phyloP scores from a whole-genome alignment of 2,329 filamentous ascomycete genomes.

The Pseudocercospora ulei region DNA sequence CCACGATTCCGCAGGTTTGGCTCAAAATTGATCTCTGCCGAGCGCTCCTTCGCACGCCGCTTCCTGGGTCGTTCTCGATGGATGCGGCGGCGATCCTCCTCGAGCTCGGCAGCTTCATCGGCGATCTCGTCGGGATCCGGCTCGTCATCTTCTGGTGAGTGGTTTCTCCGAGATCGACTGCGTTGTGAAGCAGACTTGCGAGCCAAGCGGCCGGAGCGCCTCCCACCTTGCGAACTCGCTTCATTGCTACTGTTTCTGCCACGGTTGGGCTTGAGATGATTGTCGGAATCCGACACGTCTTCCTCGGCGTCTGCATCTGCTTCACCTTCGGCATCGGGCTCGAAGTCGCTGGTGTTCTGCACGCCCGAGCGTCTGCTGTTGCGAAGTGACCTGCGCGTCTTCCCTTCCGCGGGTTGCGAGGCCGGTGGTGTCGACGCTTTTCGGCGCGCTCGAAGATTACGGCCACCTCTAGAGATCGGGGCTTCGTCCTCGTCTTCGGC shows the following conservation, averaged over 20 bases:
- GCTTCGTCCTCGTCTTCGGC: slow-evolving; percentile 51
- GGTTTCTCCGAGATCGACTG: slow-evolving; percentile 38
- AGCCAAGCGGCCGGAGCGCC: slow-evolving; percentile 46
- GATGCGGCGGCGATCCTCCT: slow-evolving; percentile 42
- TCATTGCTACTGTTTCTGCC: slow-evolving; percentile 43
- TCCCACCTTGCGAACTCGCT: slow-evolving; percentile 33
- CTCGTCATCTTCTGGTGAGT: slow-evolving; percentile 43
- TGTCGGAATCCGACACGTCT: slow-evolving; percentile 44
- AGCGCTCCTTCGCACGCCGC: slow-evolving; percentile 23
- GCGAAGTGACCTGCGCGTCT: slow-evolving; percentile 37
- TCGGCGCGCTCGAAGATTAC: slow-evolving; percentile 30
- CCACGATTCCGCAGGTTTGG: slow-evolving; percentile 53
- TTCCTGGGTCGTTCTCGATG: slow-evolving; percentile 35
- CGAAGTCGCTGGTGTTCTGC: slow-evolving; percentile 55
- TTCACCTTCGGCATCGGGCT: slow-evolving; percentile 50
- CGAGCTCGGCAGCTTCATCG: slow-evolving; percentile 51
- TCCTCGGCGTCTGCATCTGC: slow-evolving; percentile 47
- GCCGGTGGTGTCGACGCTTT: slow-evolving; percentile 29
- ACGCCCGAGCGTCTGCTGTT: slow-evolving; percentile 36
- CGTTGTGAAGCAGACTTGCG: slow-evolving; percentile 41
- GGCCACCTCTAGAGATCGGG: slow-evolving; percentile 43
- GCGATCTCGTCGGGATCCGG: slow-evolving; percentile 43
- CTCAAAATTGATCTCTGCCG: slow-evolving; percentile 30
- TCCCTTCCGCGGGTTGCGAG: slow-evolving; percentile 30
- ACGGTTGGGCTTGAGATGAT: slow-evolving; percentile 39